Evolutionary conservation across 257 asterid species (phyloP), one percentile per base, ranked within the genome.

Genomic region (Solanum bulbocastanum): DNA sequence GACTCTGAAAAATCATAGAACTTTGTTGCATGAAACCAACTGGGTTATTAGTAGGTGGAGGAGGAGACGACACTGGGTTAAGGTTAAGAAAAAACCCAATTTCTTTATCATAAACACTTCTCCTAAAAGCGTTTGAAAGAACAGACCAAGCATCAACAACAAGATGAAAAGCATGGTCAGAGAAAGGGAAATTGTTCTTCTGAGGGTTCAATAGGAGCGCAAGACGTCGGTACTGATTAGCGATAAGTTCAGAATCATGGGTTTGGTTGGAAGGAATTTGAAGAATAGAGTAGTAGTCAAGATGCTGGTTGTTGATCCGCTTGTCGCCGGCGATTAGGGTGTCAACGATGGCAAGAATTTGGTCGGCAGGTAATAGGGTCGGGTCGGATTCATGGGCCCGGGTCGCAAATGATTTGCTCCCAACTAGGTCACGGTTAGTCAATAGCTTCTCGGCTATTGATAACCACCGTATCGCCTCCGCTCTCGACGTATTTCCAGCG

Each of bases 301-400:
- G 49, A 35, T 86, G 95, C 65, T 93, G 93, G 88, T 90, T 94
- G 82, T 93, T 97, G 94, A 97, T 92, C 91, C 98, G 95, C 4
- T 94, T 88, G 66, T 96, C 98, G 1, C 95, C 95, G 86, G 98
- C 96, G 87, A 96, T 89, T 15, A 97, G 93, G 56, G 99, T 96
- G 88, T 97, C 99, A 40, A 91, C 96, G 9, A 97, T 95, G 44
- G 98, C 97, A 5, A 97, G 93, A 81, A 97, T 93, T 90, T 94
- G 98, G 89, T 96, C 98, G 23, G 99, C 98, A 83, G 89, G 94
- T 27, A 94, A 20, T 16, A 95, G 94, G 62, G 93, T 90, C 83
- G 98, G 98, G 94, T 96, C 99, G 85, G 96, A 90, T 82, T 96
- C 99, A 44, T 98, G 95, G 35, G 99, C 99, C 3, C 99, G 98